Evolutionary conservation across 2,329 filamentous ascomycete species (phyloP), one percentile per base, ranked within the genome.

Genomic region (Stagonosporopsis cucurbitacearum): DNA sequence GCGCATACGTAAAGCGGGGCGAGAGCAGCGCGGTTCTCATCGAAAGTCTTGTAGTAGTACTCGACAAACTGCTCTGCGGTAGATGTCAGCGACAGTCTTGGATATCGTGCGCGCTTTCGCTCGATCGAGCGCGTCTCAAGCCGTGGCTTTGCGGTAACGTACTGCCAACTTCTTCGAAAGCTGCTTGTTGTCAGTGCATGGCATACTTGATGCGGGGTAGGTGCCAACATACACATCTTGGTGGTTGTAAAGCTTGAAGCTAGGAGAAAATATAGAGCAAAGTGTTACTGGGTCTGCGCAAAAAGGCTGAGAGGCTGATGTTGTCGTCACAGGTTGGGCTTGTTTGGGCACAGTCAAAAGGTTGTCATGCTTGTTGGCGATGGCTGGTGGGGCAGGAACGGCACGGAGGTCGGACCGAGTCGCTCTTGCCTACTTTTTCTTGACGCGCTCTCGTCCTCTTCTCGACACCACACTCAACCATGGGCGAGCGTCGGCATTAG

Each of bases 41-140:
- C 92, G 79, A 97, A 96, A 57, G 87, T 88, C 71, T 88, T 82
- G 85, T 96, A 97, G 86, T 97, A 98, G 83, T 89, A 94, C 58
- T 88, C 75, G 65, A 94, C 88, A 79, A 98, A 97, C 80, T 96
- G 86, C 77, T 88, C 93, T 97, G 70, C 57, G 22, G 36, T 39
- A 32, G 43, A 40, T 19, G 33, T 71, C 54, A 68, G 65, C 62
- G 54, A 50, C 32, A 11, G 36, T 46, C n/a, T 36, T 13, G 15
- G 15, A n/a, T 35, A 19, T 23, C 13, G 43, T 25, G 49, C 49
- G 28, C 17, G 28, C 8, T 11, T 19, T 43, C 23, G 37, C 23
- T 15, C 32, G 13, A 12, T 23, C 32, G 32, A 25, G n/a, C 32
- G 39, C 40, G 44, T 37, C n/a, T 52, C 9, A 23, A 28, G 44